Evolutionary conservation across 169 alveolate genomes (phyloP), one percentile per base, ranked within the genome.

Genomic region (Babesia sp.): DNA sequence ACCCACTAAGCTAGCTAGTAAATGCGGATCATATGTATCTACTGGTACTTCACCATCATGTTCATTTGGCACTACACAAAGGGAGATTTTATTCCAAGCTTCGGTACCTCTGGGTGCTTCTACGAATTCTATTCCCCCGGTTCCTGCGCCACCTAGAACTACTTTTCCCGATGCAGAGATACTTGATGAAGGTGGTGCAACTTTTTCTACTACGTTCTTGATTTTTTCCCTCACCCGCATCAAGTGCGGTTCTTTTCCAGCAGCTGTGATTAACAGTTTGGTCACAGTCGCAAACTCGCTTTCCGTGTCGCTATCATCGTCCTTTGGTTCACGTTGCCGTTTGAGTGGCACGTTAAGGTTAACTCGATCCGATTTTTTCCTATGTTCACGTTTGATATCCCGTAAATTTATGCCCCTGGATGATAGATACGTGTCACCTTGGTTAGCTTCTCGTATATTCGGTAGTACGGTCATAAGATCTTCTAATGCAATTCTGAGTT

Each of bases 91-190:
- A 72, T 84, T 88, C 93, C 93, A 88, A 66, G 80, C 84, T 42
- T 88, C 88, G 18, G 54, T 44, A 36, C 84, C 91, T 41, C 90
- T 58, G 45, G 93, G 93, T 58, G 67, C 57, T 64, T 88, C 88
- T 42, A 75, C 82, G 28, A 88, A 80, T 86, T 88, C 91, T 18
- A 88, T 88, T n/a, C 93, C 93, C 41, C 86, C 90, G 18, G 93
- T 88, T 1, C 93, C 93, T 28, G 90, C 90, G 31, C 93, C 93
- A 37, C 89, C 90, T 58, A 53, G 61, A n/a, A 87, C 61, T 22
- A 88, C 63, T 37, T 71, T 77, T n/a, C 93, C 93, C 28, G 72
- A 71, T 12, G 90, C 85, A 16, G 86, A 84, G 36, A 84, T 84
- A 39, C 91, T 79, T 56, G 82, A 83, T 46, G 68, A 50, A n/a